Evolutionary conservation across 164 flowering plant species (phyloP), one percentile per base, ranked within the genome.

Genomic region (Piper betle): DNA sequence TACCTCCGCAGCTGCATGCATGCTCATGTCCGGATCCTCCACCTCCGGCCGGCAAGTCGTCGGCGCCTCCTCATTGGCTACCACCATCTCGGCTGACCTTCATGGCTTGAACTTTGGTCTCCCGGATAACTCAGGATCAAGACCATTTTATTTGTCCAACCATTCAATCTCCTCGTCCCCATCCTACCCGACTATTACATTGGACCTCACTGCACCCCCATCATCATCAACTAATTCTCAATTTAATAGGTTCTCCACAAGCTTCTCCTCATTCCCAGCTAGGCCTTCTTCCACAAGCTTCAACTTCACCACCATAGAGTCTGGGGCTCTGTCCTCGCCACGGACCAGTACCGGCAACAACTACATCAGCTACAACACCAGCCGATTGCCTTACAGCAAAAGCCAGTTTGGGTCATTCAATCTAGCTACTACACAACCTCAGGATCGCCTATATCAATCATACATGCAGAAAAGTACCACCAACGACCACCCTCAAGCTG

Each of bases 1-100:
- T 68, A 92, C 98, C 38, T 83, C 96, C 0, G 98, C 97, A 0
- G 98, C 98, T 0, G 97, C 97, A 37, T 66, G 72, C 64, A 90
- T 92, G 97, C 80, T 89, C 1, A 53, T 80, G 37, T 86, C 97
- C 0, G 90, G 94, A 58, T 80, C 91, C 0, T 73, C 87, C 2
- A 68, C 25, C 20, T 62, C 65, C 68, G 79, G 46, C 33, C 2
- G 33, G 37, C 63, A 71, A 42, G 25, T 66, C 50, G 15, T 46
- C 50, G 50, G 50, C 50, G 11, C 3, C 50, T 46, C 50, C 11
- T 46, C 50, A 8, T 46, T 12, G 0, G 9, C 50, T 12, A 46
- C 50, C 62, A 33, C 66, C 25, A 25, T 73, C 19, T 16, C 85
- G 9, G 58, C 73, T 3, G 68, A 67, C 57, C 78, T 84, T 25